Base-by-base conservation (phyloP, 768 basidiomycete species). In the Scleroderma citrinum region DNA sequence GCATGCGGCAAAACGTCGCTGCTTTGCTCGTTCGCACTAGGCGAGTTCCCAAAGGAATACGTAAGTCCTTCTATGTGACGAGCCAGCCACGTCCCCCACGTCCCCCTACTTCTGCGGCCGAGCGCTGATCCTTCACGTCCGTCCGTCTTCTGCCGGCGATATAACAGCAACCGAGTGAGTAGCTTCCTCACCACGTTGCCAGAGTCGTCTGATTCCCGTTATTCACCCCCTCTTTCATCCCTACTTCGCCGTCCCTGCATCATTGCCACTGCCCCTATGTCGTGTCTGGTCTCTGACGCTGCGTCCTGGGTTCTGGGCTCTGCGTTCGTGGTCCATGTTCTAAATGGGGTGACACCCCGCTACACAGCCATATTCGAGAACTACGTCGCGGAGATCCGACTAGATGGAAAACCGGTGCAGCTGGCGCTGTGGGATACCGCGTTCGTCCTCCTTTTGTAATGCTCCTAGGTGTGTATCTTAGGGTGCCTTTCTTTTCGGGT, bases 401-500 rank as follows among this genome's bases (percentile, higher is more conserved):
- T 99, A 46, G 96, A 99, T 69, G 93, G 93, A 56, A 98, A 98
- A 69, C 91, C 94, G 32, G 92, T 99, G 16, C 94, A 98, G 67
- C 71, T 98, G 50, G 95, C 96, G 36, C 71, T 98, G 38, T 98
- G 96, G 96, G 96, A 99, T 77, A 98, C 96, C 47, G 96, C 96
- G 94, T 96, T 67, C 69, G 90, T 84, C 41, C 16, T 19, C 6
- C 23, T 37, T 7, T 31, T 39, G 45, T 43, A 47, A 34, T 49
- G 48, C n/a, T n/a, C n/a, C n/a, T n/a, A n/a, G 42, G 41, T 48
- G 26, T 20, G 1, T 42, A 12, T 42, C 24, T 7, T 23, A 42
- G 13, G 24, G 40, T 7, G 5, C 26, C 10, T 29, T 24, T 29
- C 14, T 39, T 39, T 29, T 29, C 8, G 26, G 26, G 26, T 29